Conservation (phyloP, 192 early-diverging fungal species). For the Podila epicladia region DNA sequence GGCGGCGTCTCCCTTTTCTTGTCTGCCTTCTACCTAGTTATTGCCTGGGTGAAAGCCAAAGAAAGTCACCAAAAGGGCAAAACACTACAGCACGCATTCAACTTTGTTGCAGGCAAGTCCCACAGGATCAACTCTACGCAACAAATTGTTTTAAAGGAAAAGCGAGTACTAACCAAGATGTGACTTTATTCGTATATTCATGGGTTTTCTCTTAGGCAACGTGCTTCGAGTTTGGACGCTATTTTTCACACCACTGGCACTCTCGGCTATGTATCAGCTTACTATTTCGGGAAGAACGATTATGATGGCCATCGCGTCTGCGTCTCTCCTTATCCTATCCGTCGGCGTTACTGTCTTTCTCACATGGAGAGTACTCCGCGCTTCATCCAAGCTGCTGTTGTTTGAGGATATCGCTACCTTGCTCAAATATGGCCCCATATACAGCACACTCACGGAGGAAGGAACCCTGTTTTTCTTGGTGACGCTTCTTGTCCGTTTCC, state of each 20-base stretch:
- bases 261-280: slow-evolving; percentile 57
- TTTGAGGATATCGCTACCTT: slow-evolving; percentile 52
- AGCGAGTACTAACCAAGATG: not conserved
- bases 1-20: slow-evolving; percentile 33
- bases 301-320: slow-evolving; percentile 36
- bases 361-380: slow-evolving; percentile 49
- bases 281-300: slow-evolving; percentile 47
- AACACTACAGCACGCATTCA: slow-evolving; percentile 38
- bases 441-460: slow-evolving; percentile 58
- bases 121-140: not conserved
- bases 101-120: slow-evolving; percentile 37
- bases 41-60: slow-evolving; percentile 18
- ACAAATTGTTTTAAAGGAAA: not conserved
- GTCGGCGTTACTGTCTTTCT: slow-evolving; percentile 40
- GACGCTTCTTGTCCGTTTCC: slow-evolving; percentile 37
- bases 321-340: slow-evolving; percentile 48
- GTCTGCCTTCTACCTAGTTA: slow-evolving; percentile 14
- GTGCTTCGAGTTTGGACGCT: slow-evolving; percentile 49
- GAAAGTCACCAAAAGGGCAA: slow-evolving; percentile 43
- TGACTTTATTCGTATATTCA: not conserved
- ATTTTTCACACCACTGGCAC: slow-evolving; percentile 54
- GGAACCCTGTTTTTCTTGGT: slow-evolving; percentile 51
- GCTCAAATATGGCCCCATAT: slow-evolving; percentile 56
- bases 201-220: slow-evolving; percentile 33
- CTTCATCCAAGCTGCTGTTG: slow-evolving; percentile 33